A percentile compares a stretch with the other conserved stretches of the same genome.
Evolutionary conservation across 2,329 filamentous ascomycete genomes (phyloP).

Genomic region (Arthroderma sp.): DNA sequence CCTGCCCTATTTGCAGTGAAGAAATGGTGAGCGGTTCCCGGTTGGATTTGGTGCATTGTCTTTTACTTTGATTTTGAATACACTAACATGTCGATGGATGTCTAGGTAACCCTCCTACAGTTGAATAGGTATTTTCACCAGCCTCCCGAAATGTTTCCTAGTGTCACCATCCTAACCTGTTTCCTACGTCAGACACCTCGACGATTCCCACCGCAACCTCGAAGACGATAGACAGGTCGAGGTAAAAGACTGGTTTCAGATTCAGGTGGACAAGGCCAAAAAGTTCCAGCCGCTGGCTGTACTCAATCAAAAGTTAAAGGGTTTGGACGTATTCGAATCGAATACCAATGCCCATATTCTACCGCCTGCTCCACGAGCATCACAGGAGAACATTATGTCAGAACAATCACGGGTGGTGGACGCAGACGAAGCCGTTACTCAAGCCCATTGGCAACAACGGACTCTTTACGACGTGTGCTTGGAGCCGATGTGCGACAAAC

Average conservation of each 20-base stretch:
- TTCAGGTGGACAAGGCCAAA: conserved; percentile 85
- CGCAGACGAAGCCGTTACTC: conserved; percentile 79
- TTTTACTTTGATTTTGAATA: neutral
- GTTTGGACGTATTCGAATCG: conserved; percentile 84
- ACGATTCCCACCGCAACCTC: conserved; percentile 81
- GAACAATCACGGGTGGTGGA: conserved; percentile 40
- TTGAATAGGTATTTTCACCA: conserved; percentile 52
- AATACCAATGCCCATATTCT: conserved; percentile 52
- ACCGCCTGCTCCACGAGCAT: conserved; percentile 21
- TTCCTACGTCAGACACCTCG: conserved; percentile 48
- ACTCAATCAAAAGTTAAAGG: conserved; percentile 85
- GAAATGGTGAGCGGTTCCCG: conserved; percentile 60
- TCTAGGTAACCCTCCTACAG: conserved; percentile 76
- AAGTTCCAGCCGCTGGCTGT: conserved; percentile 82
- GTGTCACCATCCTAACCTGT: conserved; percentile 3
- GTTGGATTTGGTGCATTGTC: neutral
- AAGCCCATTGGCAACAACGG: conserved; percentile 74
- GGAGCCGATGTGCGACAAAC: conserved; percentile 72
- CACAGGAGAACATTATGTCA: conserved; percentile 14
- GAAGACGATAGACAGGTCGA: conserved; percentile 82
- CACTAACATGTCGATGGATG: neutral
- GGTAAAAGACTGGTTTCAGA: conserved; percentile 93
- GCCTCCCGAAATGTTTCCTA: too few relatives aligned
- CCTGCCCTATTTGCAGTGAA: conserved; percentile 96
- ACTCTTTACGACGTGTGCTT: conserved; percentile 67